phyloP scores from a whole-genome alignment of 495 filamentous ascomycete genomes.

The Penicillium tannophilum region DNA sequence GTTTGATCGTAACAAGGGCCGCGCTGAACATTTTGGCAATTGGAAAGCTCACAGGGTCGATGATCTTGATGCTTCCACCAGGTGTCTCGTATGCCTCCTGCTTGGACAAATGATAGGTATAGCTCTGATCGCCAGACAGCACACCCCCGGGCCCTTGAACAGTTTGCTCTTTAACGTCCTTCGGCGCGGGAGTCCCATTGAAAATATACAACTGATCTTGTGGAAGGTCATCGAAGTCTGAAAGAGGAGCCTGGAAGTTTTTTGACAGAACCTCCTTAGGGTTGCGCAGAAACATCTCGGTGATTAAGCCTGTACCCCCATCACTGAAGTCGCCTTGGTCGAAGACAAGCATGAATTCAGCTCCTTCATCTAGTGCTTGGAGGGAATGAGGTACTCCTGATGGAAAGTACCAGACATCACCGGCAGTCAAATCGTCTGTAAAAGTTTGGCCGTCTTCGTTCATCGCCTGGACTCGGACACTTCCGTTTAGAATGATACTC shows the following conservation, averaged over 20 bases:
- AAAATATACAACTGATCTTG: constrained; percentile 13
- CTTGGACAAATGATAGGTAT: constrained; percentile 14
- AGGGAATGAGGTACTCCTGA: constrained; percentile 10
- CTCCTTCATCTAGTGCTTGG: constrained; percentile 7
- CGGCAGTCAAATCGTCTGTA: constrained; percentile 9
- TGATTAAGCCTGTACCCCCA: constrained; percentile 2
- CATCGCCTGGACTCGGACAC: constrained; percentile 10
- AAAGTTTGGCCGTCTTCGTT: constrained; percentile 13
- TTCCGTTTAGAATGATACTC: constrained; percentile 10
- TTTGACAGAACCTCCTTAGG: constrained; percentile 13
- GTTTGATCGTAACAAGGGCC: constrained; percentile 12
- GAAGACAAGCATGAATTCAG: constrained; percentile 12
- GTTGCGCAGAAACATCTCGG: constrained; percentile 14
- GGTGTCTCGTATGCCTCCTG: constrained; percentile 11
- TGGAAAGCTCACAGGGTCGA: constrained; percentile 12
- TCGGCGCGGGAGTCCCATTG: constrained; percentile 10
- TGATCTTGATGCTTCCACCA: constrained; percentile 15
- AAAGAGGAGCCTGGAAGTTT: constrained; percentile 8
- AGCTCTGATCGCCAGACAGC: constrained; percentile 7
- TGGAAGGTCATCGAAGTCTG: constrained; percentile 10
- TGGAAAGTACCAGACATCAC: constrained; percentile 13
- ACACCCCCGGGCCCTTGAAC: constrained; percentile 4
- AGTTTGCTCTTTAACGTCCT: constrained; percentile 8
- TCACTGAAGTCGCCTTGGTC: constrained; percentile 13
- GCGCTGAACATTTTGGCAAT: constrained; percentile 10